These are phyloP conservation scores for Candida takata DNA, from an alignment of 805 yeast species.

Conservation along the genomic window DNA sequence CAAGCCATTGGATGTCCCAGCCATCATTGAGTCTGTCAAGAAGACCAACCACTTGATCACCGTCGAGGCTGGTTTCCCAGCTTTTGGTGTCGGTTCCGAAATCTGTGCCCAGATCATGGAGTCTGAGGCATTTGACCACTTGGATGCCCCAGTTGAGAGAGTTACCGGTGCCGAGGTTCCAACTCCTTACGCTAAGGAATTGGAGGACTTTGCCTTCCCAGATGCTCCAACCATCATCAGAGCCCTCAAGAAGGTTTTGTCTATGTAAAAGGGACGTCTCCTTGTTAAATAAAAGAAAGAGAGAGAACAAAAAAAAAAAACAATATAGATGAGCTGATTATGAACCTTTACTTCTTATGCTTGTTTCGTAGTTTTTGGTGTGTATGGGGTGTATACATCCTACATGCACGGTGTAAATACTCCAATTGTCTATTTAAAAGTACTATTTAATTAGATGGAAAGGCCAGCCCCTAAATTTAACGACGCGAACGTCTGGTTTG, in stretches of 20 bases:
- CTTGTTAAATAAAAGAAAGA: no score
- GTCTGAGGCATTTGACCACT: constrained; percentile 94
- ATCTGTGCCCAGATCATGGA: constrained; percentile 97
- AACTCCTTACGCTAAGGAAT: constrained; percentile 93
- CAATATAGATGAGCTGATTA: neutral
- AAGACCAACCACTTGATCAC: constrained; percentile 95
- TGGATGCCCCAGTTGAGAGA: constrained; percentile 98
- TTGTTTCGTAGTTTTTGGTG: no score
- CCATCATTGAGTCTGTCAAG: constrained; percentile 82
- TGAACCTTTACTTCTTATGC: no score
- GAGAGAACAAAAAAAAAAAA: no score
- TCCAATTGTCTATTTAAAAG: no score
- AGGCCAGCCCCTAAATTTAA: no score
- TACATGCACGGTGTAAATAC: no score
- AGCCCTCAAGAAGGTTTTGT: constrained; percentile 76
- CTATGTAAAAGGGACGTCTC: constrained; percentile 36
- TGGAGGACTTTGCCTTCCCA: constrained; percentile 99
- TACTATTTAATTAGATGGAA: no score
- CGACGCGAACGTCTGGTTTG: no score
- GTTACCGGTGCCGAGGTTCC: constrained; percentile 99
- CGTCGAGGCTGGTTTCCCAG: constrained; percentile 97
- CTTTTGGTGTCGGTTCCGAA: constrained; percentile 98
- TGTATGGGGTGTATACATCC: no score
- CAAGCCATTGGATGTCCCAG: constrained; percentile 89
- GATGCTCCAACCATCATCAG: constrained; percentile 83